Conservation (phyloP, 345 rosid genomes). For the Turritis glabra region DNA sequence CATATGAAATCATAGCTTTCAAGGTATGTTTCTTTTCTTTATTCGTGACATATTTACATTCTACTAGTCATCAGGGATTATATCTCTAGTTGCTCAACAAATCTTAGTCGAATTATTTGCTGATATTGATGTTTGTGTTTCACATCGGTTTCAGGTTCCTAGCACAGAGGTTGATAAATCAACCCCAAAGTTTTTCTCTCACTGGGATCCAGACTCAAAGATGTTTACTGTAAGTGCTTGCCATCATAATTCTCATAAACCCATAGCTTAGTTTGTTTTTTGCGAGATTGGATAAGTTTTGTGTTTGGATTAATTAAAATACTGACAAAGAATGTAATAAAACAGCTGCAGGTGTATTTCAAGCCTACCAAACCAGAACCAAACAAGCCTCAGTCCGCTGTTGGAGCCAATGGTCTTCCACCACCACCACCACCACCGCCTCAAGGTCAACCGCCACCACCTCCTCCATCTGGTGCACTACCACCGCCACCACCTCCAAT, state of each 20-base stretch:
- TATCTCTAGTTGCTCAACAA: slow-evolving; percentile 4
- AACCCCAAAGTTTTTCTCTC: slow-evolving; percentile 95
- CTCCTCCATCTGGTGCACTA: slow-evolving; percentile 60
- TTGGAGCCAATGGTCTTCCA: slow-evolving; percentile 59
- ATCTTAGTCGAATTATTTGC: not conserved
- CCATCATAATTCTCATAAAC: not conserved
- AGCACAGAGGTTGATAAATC: slow-evolving; percentile 98
- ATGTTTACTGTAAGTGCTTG: slow-evolving; percentile 84
- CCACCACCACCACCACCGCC: slow-evolving; percentile 75
- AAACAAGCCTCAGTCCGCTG: slow-evolving; percentile 66
- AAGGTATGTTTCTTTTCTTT: slow-evolving; percentile 50
- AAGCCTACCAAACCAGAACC: slow-evolving; percentile 76
- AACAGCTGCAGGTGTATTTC: slow-evolving; percentile 90
- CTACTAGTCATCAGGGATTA: not conserved
- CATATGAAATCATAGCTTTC: slow-evolving; percentile 94
- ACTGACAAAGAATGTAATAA: not conserved
- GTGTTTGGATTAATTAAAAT: not conserved
- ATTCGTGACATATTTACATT: not conserved
- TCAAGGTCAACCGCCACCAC: slow-evolving; percentile 74
- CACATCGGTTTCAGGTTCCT: slow-evolving; percentile 65
- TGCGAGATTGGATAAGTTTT: not conserved
- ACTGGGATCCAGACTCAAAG: slow-evolving; percentile 99
- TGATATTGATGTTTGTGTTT: slow-evolving; percentile 12
- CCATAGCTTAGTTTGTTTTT: not conserved
- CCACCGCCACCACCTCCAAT: slow-evolving; percentile 88